Conservation (phyloP, 495 filamentous ascomycete species). For the Aspergillus bridgeri region DNA sequence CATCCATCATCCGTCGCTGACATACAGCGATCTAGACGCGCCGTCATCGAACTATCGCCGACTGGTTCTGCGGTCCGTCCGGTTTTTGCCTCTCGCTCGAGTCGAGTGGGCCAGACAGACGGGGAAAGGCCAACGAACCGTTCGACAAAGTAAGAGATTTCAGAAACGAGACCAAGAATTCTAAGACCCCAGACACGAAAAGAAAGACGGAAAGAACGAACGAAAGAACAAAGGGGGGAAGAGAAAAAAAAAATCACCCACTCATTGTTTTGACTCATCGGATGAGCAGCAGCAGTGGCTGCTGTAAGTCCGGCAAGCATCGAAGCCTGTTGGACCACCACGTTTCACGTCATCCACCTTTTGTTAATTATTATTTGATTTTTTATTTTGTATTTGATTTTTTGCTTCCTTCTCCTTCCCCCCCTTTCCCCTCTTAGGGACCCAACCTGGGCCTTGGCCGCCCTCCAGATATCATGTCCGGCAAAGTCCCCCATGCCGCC, state of each 20-base stretch:
- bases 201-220: slow-evolving; percentile 5
- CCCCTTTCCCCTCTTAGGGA: slow-evolving; percentile 14
- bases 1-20: slow-evolving; percentile 26
- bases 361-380: not conserved
- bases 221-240: slow-evolving; percentile 13
- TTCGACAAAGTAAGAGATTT: slow-evolving; percentile 1
- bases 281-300: slow-evolving; percentile 23
- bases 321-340: slow-evolving; percentile 28
- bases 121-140: slow-evolving; percentile 9
- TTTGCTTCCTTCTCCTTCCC: slow-evolving; percentile 17
- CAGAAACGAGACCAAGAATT: slow-evolving; percentile 1
- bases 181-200: slow-evolving; percentile 4
- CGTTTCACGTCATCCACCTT: slow-evolving; percentile 33
- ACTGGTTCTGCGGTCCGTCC: slow-evolving; percentile 18
- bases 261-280: slow-evolving; percentile 22
- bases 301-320: slow-evolving; percentile 21
- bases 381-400: not conserved
- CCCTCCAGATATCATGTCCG: slow-evolving; percentile 35
- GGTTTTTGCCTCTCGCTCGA: slow-evolving; percentile 2
- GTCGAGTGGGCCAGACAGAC: not conserved
- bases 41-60: slow-evolving; percentile 18
- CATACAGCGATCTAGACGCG: slow-evolving; percentile 27
- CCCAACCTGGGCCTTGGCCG: slow-evolving; percentile 25
- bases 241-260: slow-evolving; percentile 15
- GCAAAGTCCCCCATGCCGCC: slow-evolving; percentile 41